Evolutionary conservation across 768 basidiomycete species (phyloP).

Genomic region (Phaeotremella fagi): DNA sequence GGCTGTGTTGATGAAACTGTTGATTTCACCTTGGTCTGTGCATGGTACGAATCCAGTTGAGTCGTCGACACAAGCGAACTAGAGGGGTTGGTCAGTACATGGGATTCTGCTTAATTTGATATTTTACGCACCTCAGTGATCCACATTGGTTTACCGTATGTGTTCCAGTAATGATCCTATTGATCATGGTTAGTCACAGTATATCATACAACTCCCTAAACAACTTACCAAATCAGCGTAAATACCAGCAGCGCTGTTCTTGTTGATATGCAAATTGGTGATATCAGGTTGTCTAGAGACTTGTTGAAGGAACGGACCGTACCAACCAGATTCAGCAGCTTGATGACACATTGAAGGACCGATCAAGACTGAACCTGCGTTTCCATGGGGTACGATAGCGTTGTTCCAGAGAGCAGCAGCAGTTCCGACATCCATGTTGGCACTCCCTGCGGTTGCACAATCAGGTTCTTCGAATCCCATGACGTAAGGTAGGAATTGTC

Average conservation of each 20-base stretch:
- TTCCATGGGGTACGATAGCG: slow-evolving; percentile 27
- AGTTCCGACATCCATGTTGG: slow-evolving; percentile 21
- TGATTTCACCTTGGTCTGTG: slow-evolving; percentile 40
- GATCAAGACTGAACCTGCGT: slow-evolving; percentile 31
- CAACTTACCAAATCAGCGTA: slow-evolving; percentile 27
- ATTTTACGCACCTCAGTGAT: slow-evolving; percentile 19
- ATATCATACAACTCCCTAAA: slow-evolving; percentile 7
- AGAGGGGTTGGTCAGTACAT: neutral
- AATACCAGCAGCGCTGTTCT: slow-evolving; percentile 34
- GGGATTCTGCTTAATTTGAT: no score
- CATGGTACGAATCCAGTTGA: slow-evolving; percentile 32
- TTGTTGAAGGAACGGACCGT: slow-evolving; percentile 27
- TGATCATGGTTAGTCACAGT: neutral
- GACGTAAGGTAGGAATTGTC: slow-evolving; percentile 30
- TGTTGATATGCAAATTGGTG: slow-evolving; percentile 38
- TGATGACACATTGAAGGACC: slow-evolving; percentile 44
- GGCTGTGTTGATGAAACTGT: slow-evolving; percentile 36
- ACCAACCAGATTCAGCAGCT: slow-evolving; percentile 35
- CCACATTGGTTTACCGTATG: slow-evolving; percentile 27
- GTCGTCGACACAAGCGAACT: slow-evolving; percentile 39
- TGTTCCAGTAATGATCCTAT: slow-evolving; percentile 35
- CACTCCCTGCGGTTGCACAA: slow-evolving; percentile 32
- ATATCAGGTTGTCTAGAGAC: slow-evolving; percentile 22
- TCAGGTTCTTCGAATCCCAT: slow-evolving; percentile 45
- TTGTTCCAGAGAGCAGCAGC: slow-evolving; percentile 35